phyloP scores from a whole-genome alignment of 768 basidiomycete species.

The Kwoniella bestiolae region DNA sequence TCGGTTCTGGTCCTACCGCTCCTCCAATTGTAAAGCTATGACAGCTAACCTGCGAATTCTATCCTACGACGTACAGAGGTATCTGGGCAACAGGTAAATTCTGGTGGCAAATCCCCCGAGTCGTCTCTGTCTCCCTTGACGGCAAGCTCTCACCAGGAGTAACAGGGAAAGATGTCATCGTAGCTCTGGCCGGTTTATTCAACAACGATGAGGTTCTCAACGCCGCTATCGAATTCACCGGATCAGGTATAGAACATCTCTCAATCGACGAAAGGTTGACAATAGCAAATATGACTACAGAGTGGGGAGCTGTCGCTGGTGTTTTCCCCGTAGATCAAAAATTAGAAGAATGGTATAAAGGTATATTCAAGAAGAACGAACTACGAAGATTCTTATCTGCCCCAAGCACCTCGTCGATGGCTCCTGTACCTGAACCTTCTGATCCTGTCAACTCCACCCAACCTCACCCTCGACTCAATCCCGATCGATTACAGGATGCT shows the following conservation, averaged over 20 bases:
- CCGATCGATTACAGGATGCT: slow-evolving; percentile 69
- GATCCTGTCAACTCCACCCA: slow-evolving; percentile 65
- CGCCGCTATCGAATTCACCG: slow-evolving; percentile 93
- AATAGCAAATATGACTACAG: slow-evolving; percentile 99
- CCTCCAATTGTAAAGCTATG: neutral
- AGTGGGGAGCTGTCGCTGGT: slow-evolving; percentile 97
- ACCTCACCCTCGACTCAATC: slow-evolving; percentile 86
- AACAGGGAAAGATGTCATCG: slow-evolving; percentile 97
- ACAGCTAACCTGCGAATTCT: neutral
- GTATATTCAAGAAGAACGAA: slow-evolving; percentile 71
- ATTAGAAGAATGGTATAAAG: slow-evolving; percentile 84
- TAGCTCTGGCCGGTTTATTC: slow-evolving; percentile 93
- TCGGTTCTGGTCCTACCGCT: neutral
- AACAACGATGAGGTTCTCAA: slow-evolving; percentile 97
- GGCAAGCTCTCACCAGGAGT: slow-evolving; percentile 84
- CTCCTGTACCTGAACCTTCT: slow-evolving; percentile 46
- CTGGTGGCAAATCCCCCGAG: slow-evolving; percentile 99
- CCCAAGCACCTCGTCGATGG: slow-evolving; percentile 57
- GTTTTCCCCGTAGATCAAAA: slow-evolving; percentile 90
- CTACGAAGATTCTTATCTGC: slow-evolving; percentile 67
- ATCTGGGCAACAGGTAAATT: slow-evolving; percentile 98
- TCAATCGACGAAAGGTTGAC: slow-evolving; percentile 90
- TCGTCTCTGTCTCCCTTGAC: slow-evolving; percentile 89
- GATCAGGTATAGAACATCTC: slow-evolving; percentile 78
- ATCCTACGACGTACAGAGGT: too few species aligned